Percentiles rank a stretch among this genome's conserved stretches.
Conservation (phyloP, 768 basidiomycete species). For the Hericium coralloides region DNA sequence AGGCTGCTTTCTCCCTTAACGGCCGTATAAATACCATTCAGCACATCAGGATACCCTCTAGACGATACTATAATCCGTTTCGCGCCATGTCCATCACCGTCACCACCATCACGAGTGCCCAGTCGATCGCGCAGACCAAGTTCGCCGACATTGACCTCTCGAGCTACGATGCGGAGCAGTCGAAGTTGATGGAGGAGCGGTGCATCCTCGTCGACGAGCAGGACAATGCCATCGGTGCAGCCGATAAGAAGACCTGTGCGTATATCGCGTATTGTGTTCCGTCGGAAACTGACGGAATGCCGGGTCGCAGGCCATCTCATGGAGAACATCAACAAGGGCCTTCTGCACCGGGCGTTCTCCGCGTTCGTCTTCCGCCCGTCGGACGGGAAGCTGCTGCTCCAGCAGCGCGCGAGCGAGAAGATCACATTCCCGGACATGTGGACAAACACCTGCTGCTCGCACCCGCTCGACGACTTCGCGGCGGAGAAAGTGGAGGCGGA, state of each 20-base stretch:
- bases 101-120: conserved; percentile 30
- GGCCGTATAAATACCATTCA: conserved; percentile 22
- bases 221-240: conserved; percentile 75
- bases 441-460: conserved; percentile 99
- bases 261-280: conserved; percentile 4
- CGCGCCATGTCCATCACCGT: conserved; percentile 24
- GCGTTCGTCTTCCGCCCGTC: conserved; percentile 93
- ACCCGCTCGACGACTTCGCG: conserved; percentile 89
- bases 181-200: conserved; percentile 90
- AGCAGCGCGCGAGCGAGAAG: conserved; percentile 95
- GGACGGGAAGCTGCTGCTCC: conserved; percentile 88
- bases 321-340: conserved; percentile 90
- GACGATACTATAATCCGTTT: neutral
- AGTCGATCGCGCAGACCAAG: conserved; percentile 2
- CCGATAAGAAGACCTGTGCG: conserved; percentile 95
- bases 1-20: conserved; percentile 4
- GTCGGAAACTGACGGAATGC: neutral
- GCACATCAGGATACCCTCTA: conserved; percentile 3
- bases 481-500: conserved; percentile 68
- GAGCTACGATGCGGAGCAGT: conserved; percentile 86
- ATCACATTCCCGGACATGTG: conserved; percentile 99
- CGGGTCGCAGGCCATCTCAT: conserved; percentile 77
- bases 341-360: conserved; percentile 96
- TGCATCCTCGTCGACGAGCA: conserved; percentile 90
- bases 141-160: conserved; percentile 73